Evolutionary conservation across 805 yeast genomes (phyloP).

Genomic region (Starmerella powellii): DNA sequence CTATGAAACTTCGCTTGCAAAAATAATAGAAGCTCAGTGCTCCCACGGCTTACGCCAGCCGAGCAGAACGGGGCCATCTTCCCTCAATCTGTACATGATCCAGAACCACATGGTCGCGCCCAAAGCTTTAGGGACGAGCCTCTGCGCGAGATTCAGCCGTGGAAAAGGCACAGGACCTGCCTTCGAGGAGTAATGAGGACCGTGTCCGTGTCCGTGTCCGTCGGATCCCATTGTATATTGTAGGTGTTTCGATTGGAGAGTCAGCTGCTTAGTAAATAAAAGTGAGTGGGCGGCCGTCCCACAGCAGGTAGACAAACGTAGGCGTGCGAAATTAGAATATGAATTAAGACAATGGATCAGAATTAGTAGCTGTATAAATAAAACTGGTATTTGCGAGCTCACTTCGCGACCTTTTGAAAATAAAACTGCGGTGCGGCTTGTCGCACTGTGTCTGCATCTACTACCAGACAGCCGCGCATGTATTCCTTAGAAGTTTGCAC

Average conservation of each 20-base stretch:
- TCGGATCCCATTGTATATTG: slow-evolving; percentile 51
- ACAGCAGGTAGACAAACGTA: too few relatives aligned
- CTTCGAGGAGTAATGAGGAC: slow-evolving; percentile 27
- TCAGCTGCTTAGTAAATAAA: not conserved
- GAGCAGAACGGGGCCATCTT: slow-evolving; percentile 35
- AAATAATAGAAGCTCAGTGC: too few relatives aligned
- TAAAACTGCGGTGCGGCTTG: slow-evolving; percentile 35
- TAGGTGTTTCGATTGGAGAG: not conserved
- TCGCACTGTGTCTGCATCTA: slow-evolving; percentile 72
- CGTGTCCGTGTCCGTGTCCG: slow-evolving; percentile 36
- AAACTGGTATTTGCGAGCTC: slow-evolving; percentile 30
- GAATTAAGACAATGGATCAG: too few relatives aligned
- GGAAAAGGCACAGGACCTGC: slow-evolving; percentile 56
- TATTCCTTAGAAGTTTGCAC: slow-evolving; percentile 78
- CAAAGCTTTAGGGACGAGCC: slow-evolving; percentile 49
- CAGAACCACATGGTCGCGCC: slow-evolving; percentile 89
- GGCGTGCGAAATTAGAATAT: not conserved
- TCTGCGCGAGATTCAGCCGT: slow-evolving; percentile 46
- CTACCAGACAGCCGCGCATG: slow-evolving; percentile 67
- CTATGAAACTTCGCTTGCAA: too few relatives aligned
- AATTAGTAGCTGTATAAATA: not conserved
- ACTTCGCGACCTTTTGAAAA: slow-evolving; percentile 43
- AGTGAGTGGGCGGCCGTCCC: too few relatives aligned
- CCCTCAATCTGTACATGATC: slow-evolving; percentile 67
- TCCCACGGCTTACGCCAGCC: slow-evolving; percentile 36